phyloP scores from a whole-genome alignment of 805 yeast genomes.

The Lachancea nothofagi region DNA sequence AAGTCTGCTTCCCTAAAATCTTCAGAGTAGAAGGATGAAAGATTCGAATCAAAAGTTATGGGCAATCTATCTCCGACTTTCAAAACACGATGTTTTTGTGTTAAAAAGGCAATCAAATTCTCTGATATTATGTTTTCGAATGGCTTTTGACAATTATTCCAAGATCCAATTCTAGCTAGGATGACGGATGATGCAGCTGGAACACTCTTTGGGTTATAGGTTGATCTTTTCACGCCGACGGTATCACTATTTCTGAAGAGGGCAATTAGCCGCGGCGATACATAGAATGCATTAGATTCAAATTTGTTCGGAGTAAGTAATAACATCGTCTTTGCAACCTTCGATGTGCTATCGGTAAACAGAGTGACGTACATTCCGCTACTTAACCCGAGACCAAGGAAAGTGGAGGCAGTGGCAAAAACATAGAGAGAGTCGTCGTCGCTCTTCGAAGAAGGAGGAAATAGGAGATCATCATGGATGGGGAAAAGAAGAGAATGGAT shows the following conservation, averaged over 20 bases:
- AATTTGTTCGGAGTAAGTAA: conserved; percentile 22
- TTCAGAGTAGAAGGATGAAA: conserved; percentile 15
- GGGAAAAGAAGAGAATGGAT: conserved; percentile 13
- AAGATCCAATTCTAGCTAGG: conserved; percentile 25
- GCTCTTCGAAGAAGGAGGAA: conserved; percentile 15
- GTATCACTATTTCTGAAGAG: conserved; percentile 15
- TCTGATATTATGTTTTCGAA: conserved; percentile 39
- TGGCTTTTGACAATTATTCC: conserved; percentile 26
- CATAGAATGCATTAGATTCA: conserved; percentile 13
- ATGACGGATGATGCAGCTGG: conserved; percentile 23
- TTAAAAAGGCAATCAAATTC: conserved; percentile 59
- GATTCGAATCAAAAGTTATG: conserved; percentile 55
- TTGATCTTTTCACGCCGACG: too few relatives aligned
- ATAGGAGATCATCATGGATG: background rate
- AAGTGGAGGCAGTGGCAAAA: conserved; percentile 18
- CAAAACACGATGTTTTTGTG: conserved; percentile 51
- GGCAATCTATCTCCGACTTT: conserved; percentile 67
- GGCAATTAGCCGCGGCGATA: conserved; percentile 24
- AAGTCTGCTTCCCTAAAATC: conserved; percentile 7
- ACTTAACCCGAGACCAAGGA: conserved; percentile 18
- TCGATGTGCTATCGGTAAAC: conserved; percentile 2
- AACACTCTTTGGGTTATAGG: conserved; percentile 8
- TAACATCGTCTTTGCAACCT: conserved; percentile 20
- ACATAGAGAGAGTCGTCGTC: conserved; percentile 29
- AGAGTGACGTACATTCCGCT: conserved; percentile 24